Conservation (phyloP, 2,329 filamentous ascomycete genomes). For the Dactylellina drechsleri region DNA sequence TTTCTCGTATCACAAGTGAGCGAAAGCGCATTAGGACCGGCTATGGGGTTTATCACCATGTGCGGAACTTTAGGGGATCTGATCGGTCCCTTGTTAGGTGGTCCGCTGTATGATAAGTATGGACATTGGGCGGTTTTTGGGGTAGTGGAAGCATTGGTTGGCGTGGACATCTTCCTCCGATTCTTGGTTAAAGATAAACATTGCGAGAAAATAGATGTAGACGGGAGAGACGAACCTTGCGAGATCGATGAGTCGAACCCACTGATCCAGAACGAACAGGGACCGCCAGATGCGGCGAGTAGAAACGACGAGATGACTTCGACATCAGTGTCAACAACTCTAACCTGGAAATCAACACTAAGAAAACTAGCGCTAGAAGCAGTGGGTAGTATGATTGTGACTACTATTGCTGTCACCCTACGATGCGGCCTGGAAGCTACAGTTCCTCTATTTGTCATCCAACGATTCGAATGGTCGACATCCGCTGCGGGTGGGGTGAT, state of each 20-base stretch:
- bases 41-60: constrained; percentile 7
- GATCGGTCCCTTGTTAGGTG: background rate
- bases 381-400: background rate
- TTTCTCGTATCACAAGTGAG: constrained; percentile 6
- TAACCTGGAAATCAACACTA: background rate
- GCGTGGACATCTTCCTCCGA: background rate
- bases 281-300: too few species aligned
- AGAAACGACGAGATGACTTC: background rate
- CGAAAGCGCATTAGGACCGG: background rate
- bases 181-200: background rate
- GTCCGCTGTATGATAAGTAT: constrained; percentile 5
- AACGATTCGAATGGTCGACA: constrained; percentile 3
- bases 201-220: too few species aligned
- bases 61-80: background rate
- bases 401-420: background rate
- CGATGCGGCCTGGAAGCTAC: constrained; percentile 5
- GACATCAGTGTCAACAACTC: too few species aligned
- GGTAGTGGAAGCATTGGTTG: constrained; percentile 2
- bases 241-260: background rate
- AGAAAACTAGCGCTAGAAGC: background rate
- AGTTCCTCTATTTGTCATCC: constrained; percentile 2
- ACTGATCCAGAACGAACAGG: background rate
- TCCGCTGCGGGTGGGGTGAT: background rate
- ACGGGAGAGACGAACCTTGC: background rate
- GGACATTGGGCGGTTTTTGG: constrained; percentile 8